Evolutionary conservation across 768 basidiomycete genomes (phyloP), one percentile per base, ranked within the genome.

Genomic region (Tulasnella sp.): DNA sequence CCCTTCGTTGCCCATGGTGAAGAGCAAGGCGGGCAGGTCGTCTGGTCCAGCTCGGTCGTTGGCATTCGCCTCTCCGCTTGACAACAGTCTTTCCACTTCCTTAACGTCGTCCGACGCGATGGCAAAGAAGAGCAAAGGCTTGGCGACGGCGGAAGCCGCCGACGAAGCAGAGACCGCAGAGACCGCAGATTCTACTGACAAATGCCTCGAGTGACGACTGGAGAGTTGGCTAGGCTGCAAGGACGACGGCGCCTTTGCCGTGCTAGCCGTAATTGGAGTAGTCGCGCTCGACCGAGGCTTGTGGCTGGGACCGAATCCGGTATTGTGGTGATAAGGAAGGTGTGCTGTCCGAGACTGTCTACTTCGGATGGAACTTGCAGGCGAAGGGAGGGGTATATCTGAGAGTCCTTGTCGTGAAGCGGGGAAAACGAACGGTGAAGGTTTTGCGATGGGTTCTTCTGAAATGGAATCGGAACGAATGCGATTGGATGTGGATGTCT

Each of bases 1-100:
- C 80, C 91, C 90, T 80, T 91, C 89, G 78, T 93, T 94, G 31
- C 92, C 92, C 80, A 96, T 86, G 11, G 93, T 90, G 83, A 96
- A 96, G 46, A 89, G 91, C 77, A 96, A 87, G 16, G 83, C 78
- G 5, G 82, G 82, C 18, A 94, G 93, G 18, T 91, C 92, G 83
- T 94, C 92, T 18, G 94, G 94, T 0, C 94, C 94, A 76, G 93
- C 89, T 20, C 88, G 83, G 80, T 94, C 94, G 83, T 95, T 95
- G 54, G 94, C 93, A 22, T 90, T 89, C 6, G 90, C 91, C 54
- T 92, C 90, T 24, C 92, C 93, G 60, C 87, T 89, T 81, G 92
- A 91, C 34, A 95, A 88, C 12, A 92, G 93, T 64, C 88, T 89
- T 72, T 89, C 89, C 34, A 96, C 94, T 85, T 93, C 90, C 34